These are phyloP conservation scores for Penicillium bovifimosum DNA, from an alignment of 495 filamentous ascomycete species.

Conservation along the genomic window DNA sequence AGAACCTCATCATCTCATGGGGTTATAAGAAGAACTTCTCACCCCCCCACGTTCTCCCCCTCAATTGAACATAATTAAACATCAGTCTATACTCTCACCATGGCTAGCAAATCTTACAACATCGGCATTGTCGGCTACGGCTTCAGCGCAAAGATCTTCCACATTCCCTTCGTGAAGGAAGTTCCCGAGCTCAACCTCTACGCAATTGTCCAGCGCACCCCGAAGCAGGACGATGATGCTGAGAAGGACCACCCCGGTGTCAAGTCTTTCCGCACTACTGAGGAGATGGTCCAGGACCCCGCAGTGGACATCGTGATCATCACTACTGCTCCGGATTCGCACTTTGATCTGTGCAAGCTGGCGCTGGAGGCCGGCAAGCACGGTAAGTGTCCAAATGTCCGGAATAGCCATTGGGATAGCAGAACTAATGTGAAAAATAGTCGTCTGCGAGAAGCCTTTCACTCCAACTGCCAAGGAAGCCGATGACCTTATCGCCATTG, in stretches of 20 bases:
- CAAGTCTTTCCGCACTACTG: constrained; percentile 56
- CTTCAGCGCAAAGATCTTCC: constrained; percentile 82
- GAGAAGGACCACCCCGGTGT: constrained; percentile 61
- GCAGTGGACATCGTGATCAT: constrained; percentile 68
- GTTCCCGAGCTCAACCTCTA: constrained; percentile 64
- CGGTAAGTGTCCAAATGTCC: constrained; percentile 29
- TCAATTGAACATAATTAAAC: not conserved
- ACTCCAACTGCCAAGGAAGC: constrained; percentile 68
- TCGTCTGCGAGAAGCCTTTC: constrained; percentile 89
- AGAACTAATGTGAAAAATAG: constrained; percentile 10
- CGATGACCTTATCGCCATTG: constrained; percentile 58
- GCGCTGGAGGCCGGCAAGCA: constrained; percentile 74
- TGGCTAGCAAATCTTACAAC: constrained; percentile 49
- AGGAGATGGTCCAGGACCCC: constrained; percentile 60
- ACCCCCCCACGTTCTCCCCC: not conserved
- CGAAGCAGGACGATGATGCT: constrained; percentile 57
- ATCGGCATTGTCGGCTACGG: constrained; percentile 62
- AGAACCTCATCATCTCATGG: constrained; percentile 22
- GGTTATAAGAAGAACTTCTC: constrained; percentile 7
- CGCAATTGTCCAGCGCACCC: constrained; percentile 74
- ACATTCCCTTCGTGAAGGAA: constrained; percentile 75
- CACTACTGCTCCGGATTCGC: constrained; percentile 69
- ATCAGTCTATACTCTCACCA: constrained; percentile 16
- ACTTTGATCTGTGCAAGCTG: constrained; percentile 59
- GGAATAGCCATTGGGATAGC: not conserved